Evolutionary conservation across 345 rosid species (phyloP), one percentile per base, ranked within the genome.

Genomic region (Aquilaria malaccensis): DNA sequence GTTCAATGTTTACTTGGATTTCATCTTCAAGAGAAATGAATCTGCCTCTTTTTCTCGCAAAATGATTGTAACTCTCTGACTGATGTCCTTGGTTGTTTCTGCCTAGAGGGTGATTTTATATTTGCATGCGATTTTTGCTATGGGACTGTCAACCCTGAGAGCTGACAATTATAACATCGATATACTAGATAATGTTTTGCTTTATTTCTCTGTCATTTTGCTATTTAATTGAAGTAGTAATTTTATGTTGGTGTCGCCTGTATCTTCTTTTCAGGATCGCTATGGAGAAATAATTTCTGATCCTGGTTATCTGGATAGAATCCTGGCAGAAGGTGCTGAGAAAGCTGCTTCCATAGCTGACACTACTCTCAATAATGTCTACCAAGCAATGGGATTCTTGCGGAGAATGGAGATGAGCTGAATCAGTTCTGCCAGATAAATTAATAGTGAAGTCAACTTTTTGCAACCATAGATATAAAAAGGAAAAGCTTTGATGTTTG

Each of bases 381-480:
- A 71, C 66, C 95, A 88, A 63, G 95, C 96, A 29, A 91, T 88
- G 96, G 92, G 98, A 67, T 84, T 86, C 67, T 68, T 78, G 67
- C 76, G 62, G 63, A 79, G 76, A 69, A 37, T 37, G 43, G 43
- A 37, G 43, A 22, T 80, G 71, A 76, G 61, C 15, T 33, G 61
- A 67, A 12, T 70, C 52, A 12, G 68, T 64, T 55, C 61, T 64
- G 32, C 12, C 10, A 37, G 37, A 33, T 22, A 12, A 52, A 12
- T 52, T 63, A 59, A 37, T 54, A 37, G 43, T 53, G 15, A 78
- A 65, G 55, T 41, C 59, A 59, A 61, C 67, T 63, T 13, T 32
- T 13, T 49, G 32, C 43, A 69, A 45, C 32, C 72, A 56, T 56
- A 48, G 56, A 33, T 53, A 52, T 30, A 3, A 37, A 37, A 37